Base-by-base conservation (phyloP, 352 stramenopile species). In the Blastocystis hominis region DNA sequence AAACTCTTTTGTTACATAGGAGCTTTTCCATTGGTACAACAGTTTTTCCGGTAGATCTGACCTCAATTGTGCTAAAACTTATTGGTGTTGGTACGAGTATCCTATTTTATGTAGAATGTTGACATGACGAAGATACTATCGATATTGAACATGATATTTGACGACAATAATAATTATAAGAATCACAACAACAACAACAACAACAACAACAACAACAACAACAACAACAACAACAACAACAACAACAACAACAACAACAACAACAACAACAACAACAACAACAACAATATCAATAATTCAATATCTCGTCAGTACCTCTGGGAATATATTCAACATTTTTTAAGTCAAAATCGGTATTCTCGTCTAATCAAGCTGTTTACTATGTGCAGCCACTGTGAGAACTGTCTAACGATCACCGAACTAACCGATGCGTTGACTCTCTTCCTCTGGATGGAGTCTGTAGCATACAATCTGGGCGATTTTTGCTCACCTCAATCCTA, bases 231-330 rank as follows among this genome's bases (percentile, higher is more conserved):
- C 24, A 30, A 30, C 24, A 30, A 30, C 24, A 30, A 30, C 24
- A 30, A 30, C 24, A 30, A 30, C 24, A 30, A 30, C 24, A 30
- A 30, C 24, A 30, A 30, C n/a, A n/a, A 30, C 24, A 30, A 30
- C 24, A 30, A 30, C 24, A 30, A 30, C 24, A 30, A 30, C 24
- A 30, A 30, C 24, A 30, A 30, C 24, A 30, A 30, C 24, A 30
- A 30, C 24, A 30, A 30, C 24, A 30, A 30, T 30, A 30, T 30
- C 24, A 30, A 30, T 30, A 30, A 30, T 30, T 30, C 24, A 2
- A 59, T 68, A 3, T 54, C n/a, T 15, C 72, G 72, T 44, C 13
- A 84, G 20, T n/a, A n/a, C 2, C 72, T 84, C 4, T 84, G 72
- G 72, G 53, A 84, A 13, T 3, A 47, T 7, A 13, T 68, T 10